phyloP scores from a whole-genome alignment of 2,329 filamentous ascomycete genomes.

The Aureobasidium lini region DNA sequence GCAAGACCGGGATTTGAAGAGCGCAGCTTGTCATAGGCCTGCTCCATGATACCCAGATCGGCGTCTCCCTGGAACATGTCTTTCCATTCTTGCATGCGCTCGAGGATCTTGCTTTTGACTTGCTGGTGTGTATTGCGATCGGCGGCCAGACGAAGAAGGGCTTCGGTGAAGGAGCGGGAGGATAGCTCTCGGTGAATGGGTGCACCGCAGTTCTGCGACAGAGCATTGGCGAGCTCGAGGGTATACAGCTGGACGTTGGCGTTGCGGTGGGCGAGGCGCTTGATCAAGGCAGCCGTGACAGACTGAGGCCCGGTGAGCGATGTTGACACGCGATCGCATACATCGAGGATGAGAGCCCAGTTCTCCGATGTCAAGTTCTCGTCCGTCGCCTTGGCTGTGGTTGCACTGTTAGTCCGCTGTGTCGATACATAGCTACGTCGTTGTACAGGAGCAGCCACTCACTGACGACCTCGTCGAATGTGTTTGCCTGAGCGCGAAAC shows the following conservation, averaged over 20 bases:
- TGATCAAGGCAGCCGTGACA: slow-evolving; percentile 82
- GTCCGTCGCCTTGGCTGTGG: slow-evolving; percentile 74
- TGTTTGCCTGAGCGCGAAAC: slow-evolving; percentile 43
- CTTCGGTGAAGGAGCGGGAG: slow-evolving; percentile 88
- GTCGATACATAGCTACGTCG: background rate
- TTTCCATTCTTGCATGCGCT: slow-evolving; percentile 93
- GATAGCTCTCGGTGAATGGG: slow-evolving; percentile 83
- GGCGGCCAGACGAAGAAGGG: slow-evolving; percentile 79
- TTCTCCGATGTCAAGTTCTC: slow-evolving; percentile 89
- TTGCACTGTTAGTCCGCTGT: background rate
- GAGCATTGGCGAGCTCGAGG: slow-evolving; percentile 83
- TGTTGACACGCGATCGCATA: slow-evolving; percentile 32
- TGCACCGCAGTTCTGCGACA: slow-evolving; percentile 85
- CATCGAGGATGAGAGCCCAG: slow-evolving; percentile 60
- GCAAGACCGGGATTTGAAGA: slow-evolving; percentile 71
- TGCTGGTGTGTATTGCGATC: slow-evolving; percentile 92
- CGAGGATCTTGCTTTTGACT: slow-evolving; percentile 93
- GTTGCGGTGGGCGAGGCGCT: slow-evolving; percentile 84
- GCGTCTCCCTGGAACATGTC: slow-evolving; percentile 87
- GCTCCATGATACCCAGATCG: slow-evolving; percentile 94
- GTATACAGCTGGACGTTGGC: slow-evolving; percentile 95
- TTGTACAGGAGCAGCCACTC: slow-evolving; percentile 26
- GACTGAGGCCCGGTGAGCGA: slow-evolving; percentile 27
- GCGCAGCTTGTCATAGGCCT: slow-evolving; percentile 85
- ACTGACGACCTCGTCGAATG: slow-evolving; percentile 65